Evolutionary conservation across 345 rosid genomes (phyloP).

Genomic region (Eucalyptus viminalis): DNA sequence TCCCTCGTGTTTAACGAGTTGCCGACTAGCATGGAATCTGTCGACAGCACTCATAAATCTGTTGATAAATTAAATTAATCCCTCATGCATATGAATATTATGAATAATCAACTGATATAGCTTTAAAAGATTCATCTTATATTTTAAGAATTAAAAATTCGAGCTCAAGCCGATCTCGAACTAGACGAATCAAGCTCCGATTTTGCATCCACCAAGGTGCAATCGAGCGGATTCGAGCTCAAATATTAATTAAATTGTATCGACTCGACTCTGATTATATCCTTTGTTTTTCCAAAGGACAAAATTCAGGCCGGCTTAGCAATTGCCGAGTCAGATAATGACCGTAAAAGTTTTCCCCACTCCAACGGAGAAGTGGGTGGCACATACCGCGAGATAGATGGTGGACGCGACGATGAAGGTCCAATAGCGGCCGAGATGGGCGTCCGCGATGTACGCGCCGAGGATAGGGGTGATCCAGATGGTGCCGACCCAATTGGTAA

Average conservation of each 20-base stretch:
- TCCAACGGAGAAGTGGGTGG: neutral
- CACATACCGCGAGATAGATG: conserved; percentile 48
- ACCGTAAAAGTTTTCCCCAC: neutral
- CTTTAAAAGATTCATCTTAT: neutral
- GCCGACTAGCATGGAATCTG: fast-evolving
- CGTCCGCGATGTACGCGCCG: conserved; percentile 89
- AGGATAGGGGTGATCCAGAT: conserved; percentile 70
- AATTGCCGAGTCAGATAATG: neutral
- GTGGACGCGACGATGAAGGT: conserved; percentile 44
- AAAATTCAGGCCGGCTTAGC: neutral
- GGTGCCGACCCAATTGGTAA: conserved; percentile 96
- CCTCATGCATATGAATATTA: no score
- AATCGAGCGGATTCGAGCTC: neutral
- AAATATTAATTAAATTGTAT: no score
- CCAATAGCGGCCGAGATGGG: conserved; percentile 85
- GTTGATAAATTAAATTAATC: neutral
- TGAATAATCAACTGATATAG: no score
- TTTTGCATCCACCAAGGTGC: no score
- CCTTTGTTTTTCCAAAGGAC: neutral
- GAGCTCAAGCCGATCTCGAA: neutral
- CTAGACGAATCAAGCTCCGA: neutral
- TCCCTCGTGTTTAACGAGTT: neutral
- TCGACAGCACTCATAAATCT: neutral
- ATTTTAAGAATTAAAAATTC: neutral
- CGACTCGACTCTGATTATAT: neutral